These are phyloP conservation scores for Lenwebbia sp. DNA, from an alignment of 345 rosid genomes.

Conservation along the genomic window DNA sequence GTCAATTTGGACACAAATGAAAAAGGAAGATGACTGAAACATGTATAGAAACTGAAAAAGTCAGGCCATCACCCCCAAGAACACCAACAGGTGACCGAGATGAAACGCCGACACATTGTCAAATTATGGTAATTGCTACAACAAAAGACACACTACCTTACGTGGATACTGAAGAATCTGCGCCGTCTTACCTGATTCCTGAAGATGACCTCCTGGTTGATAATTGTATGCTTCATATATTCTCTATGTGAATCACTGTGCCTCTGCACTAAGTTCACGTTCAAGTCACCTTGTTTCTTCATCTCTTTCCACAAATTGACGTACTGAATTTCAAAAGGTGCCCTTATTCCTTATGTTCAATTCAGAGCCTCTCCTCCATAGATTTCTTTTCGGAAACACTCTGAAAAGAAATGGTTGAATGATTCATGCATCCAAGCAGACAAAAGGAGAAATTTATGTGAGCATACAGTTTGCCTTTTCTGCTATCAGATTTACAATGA, in stretches of 20 bases:
- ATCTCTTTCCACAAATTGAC: conserved; percentile 3
- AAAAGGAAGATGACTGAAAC: background rate
- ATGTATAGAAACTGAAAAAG: background rate
- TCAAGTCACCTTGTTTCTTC: conserved; percentile 20
- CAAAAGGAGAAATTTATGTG: background rate
- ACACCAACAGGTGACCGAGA: background rate
- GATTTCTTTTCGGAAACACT: background rate
- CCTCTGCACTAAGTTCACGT: conserved; percentile 14
- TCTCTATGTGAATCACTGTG: conserved; percentile 13
- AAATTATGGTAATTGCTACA: background rate
- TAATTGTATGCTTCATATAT: conserved; percentile 24
- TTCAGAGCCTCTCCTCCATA: background rate
- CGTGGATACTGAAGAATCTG: background rate
- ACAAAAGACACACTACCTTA: background rate
- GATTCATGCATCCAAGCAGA: background rate
- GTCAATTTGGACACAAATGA: background rate
- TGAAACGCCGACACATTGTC: background rate
- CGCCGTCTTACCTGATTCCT: conserved; percentile 27
- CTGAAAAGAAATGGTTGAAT: background rate
- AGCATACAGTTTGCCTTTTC: background rate
- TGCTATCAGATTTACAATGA: background rate
- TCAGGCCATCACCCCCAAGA: background rate
- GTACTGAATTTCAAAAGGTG: background rate
- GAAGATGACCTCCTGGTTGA: conserved; percentile 29
- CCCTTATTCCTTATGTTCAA: background rate